These are phyloP conservation scores for Russula earlei DNA, from an alignment of 768 basidiomycete genomes.

Conservation along the genomic window DNA sequence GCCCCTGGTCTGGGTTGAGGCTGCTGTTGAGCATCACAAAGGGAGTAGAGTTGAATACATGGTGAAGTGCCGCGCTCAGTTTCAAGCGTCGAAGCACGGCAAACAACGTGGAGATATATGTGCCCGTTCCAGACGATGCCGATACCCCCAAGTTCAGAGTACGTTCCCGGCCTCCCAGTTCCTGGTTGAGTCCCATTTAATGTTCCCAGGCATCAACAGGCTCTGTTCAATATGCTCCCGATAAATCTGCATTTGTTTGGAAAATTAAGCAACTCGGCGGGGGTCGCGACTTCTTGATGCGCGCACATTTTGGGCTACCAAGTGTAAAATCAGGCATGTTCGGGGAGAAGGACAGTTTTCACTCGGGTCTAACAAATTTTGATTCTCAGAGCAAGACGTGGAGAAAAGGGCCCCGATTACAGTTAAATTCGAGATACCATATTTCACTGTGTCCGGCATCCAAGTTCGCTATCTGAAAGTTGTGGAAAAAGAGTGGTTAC, in stretches of 20 bases:
- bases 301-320: conserved; percentile 94
- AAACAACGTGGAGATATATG: conserved; percentile 97
- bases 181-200: not conserved
- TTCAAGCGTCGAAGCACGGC: conserved; percentile 94
- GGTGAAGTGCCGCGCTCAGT: conserved; percentile 94
- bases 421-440: conserved; percentile 97
- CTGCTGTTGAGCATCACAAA: conserved; percentile 86
- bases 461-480: conserved; percentile 98
- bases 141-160: conserved; percentile 97
- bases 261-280: conserved; percentile 98
- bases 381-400: conserved; percentile 49
- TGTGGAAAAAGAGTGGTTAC: conserved; percentile 97
- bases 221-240: conserved; percentile 92
- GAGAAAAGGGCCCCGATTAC: conserved; percentile 93
- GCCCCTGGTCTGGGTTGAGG: conserved; percentile 96
- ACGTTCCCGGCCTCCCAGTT: conserved; percentile 23
- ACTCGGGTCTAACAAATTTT: not conserved
- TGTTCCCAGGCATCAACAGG: conserved; percentile 82
- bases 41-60: conserved; percentile 94
- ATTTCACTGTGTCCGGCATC: conserved; percentile 95
- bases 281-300: conserved; percentile 93
- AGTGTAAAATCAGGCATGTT: conserved; percentile 80
- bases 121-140: conserved; percentile 98
- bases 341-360: too few species aligned
- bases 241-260: conserved; percentile 98